Base-by-base conservation (phyloP, 208 protist species). In the Sergeia podlipaevii region DNA sequence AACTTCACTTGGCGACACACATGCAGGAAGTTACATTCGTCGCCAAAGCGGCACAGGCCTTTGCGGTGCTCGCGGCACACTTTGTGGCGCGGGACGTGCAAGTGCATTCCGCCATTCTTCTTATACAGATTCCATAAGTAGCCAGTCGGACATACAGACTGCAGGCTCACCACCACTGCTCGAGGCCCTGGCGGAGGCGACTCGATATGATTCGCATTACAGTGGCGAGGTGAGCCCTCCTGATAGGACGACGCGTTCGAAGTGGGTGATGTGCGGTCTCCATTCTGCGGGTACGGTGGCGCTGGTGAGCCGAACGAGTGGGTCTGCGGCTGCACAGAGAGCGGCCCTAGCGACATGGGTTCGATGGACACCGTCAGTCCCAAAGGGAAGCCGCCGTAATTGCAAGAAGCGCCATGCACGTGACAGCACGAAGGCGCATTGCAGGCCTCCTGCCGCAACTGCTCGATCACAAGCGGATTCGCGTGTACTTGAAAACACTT, bases 1-100 rank as follows among this genome's bases (percentile, higher is more conserved):
- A 82, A 59, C 0, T 64, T 42, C 4, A 79, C 71, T 26, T 83
- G 52, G 13, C 84, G 74, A 55, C 88, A 95, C 17, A 91, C 60
- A 53, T 95, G 88, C 30, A 95, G 56, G 46, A 91, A 95, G 29
- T 70, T 77, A 71, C 88, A 95, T 33, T 91, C 83, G 43, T 91
- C 81, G 27, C 84, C 88, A 42, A 92, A 92, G 41, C 81, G 77
- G 65, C 88, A 95, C 28, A 91, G 70, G 0, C 81, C 84, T 29
- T 80, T 75, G 43, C 75, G 63, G 70, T 95, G 88, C 38, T 85
- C 74, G 10, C 83, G 71, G 49, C 88, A 95, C 11, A 95, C 62
- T 39, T 81, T 74, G n/a, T 52, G 60, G 42, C 58, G 64, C 0
- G 76, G 64, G 2, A 80, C 62, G 36, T 61, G 58, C 17, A 94